phyloP scores from a whole-genome alignment of 345 rosid genomes.

The Eucalyptus rudis region DNA sequence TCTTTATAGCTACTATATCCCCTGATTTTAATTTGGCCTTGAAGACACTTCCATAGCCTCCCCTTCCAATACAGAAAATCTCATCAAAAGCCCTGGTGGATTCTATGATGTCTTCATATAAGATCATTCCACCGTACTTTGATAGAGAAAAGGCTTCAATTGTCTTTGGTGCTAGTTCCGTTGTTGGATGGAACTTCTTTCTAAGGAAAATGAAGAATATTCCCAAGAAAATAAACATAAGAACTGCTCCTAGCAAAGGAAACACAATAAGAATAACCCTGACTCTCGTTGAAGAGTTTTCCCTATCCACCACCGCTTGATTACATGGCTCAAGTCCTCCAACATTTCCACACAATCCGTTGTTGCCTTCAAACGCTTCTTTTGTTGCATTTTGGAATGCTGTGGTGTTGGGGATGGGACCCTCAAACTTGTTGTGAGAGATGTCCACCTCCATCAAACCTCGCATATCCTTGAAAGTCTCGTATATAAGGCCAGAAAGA shows the following conservation, averaged over 20 bases:
- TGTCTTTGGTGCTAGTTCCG: neutral
- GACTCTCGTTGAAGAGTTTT: neutral
- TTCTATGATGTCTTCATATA: conserved; percentile 6
- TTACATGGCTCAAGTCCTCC: neutral
- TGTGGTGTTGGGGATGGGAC: conserved; percentile 9
- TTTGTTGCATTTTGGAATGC: conserved; percentile 5
- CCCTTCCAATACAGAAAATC: conserved; percentile 2
- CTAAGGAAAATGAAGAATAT: neutral
- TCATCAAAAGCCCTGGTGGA: neutral
- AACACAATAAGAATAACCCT: neutral
- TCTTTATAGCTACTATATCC: conserved; percentile 11
- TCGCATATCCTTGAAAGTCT: neutral
- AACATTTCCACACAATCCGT: conserved; percentile 6
- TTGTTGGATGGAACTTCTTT: neutral
- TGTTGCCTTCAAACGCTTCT: neutral
- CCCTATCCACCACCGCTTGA: neutral
- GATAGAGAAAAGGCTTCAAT: neutral
- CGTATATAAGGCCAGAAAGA: conserved; percentile 9
- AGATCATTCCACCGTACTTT: neutral
- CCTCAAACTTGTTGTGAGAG: conserved; percentile 7
- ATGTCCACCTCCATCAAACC: neutral
- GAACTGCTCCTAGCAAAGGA: neutral
- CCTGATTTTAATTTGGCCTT: neutral
- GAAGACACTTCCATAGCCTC: conserved; percentile 13
- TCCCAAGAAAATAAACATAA: neutral